phyloP scores from a whole-genome alignment of 2,329 filamentous ascomycete species.

The Monosporascus sp. region DNA sequence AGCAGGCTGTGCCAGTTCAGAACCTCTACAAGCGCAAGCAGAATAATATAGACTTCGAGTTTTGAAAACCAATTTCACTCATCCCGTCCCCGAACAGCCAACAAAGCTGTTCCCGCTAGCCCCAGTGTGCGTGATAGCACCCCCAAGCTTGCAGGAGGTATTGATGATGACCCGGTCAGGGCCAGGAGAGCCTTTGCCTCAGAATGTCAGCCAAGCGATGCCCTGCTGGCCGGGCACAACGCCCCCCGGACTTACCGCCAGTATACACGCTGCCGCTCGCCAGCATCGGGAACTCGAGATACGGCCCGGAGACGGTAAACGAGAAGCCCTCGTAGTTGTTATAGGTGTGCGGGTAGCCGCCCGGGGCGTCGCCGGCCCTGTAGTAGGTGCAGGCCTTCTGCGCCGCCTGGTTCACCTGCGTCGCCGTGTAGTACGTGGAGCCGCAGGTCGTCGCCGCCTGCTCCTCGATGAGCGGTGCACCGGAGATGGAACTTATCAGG shows the following conservation, averaged over 20 bases:
- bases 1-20: too few species aligned
- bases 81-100: slow-evolving; percentile 41
- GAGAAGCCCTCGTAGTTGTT: slow-evolving; percentile 59
- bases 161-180: slow-evolving; percentile 64
- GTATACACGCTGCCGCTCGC: slow-evolving; percentile 44
- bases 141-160: slow-evolving; percentile 48
- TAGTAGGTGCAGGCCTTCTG: slow-evolving; percentile 48
- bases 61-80: background rate
- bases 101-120: slow-evolving; percentile 65
- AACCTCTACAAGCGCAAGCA: background rate
- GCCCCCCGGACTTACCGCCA: slow-evolving; percentile 39
- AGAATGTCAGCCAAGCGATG: background rate
- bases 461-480: slow-evolving; percentile 28
- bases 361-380: slow-evolving; percentile 42
- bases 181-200: slow-evolving; percentile 50
- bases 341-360: slow-evolving; percentile 53
- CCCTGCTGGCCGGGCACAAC: too few species aligned
- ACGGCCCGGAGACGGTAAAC: slow-evolving; percentile 52
- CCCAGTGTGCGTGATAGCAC: slow-evolving; percentile 65
- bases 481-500: slow-evolving; percentile 13
- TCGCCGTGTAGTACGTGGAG: slow-evolving; percentile 43
- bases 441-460: slow-evolving; percentile 49
- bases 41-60: background rate
- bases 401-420: slow-evolving; percentile 43
- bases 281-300: slow-evolving; percentile 59